Percentiles rank a stretch among this genome's conserved stretches.
Conservation (phyloP, 2,329 filamentous ascomycete species). For the Verticillium zaregamsianum region DNA sequence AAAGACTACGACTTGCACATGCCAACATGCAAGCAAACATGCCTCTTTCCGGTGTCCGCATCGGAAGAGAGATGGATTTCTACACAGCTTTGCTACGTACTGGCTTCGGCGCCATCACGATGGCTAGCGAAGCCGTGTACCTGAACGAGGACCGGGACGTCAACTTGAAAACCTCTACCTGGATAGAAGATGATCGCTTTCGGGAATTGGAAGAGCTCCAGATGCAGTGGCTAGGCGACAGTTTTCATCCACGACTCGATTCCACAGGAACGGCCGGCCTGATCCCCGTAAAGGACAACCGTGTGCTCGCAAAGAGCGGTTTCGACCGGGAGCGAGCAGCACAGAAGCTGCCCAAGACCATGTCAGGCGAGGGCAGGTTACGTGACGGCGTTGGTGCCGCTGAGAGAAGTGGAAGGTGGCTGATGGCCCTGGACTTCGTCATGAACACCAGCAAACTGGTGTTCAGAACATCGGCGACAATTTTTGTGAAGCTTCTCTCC, state of each 20-base stretch:
- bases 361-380: conserved; percentile 37
- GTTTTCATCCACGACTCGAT: conserved; percentile 44
- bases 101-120: conserved; percentile 84
- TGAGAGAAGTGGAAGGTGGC: conserved; percentile 75
- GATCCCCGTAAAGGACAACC: conserved; percentile 47
- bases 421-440: conserved; percentile 71
- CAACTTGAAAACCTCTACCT: conserved; percentile 71
- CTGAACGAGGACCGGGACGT: conserved; percentile 83
- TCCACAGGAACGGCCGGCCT: conserved; percentile 50
- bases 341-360: conserved; percentile 48
- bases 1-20: conserved; percentile 68
- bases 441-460: conserved; percentile 67
- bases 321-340: conserved; percentile 69
- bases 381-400: conserved; percentile 71
- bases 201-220: conserved; percentile 66
- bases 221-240: conserved; percentile 45
- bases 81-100: conserved; percentile 85
- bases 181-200: conserved; percentile 85
- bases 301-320: conserved; percentile 44
- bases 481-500: conserved; percentile 49
- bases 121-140: conserved; percentile 93
- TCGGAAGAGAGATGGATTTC: conserved; percentile 89
- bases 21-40: conserved; percentile 90
- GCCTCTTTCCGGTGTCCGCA: conserved; percentile 73
- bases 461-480: conserved; percentile 51